Base-by-base conservation (phyloP, 2,329 filamentous ascomycete genomes). In the Ploettnerulaceae sp. region DNA sequence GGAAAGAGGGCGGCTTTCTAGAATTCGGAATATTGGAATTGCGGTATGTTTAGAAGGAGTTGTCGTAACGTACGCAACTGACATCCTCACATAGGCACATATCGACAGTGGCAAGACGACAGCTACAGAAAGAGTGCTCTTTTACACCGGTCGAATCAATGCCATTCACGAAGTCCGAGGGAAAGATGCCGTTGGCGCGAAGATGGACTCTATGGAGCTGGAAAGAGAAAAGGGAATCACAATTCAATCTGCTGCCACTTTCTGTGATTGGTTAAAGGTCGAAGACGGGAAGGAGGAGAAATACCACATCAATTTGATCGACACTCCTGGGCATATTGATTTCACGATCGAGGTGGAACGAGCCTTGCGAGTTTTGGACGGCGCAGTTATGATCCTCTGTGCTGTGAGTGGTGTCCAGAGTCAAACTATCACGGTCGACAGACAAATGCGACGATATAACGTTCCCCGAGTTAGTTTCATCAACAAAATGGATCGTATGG, bases 401-500 rank as follows among this genome's bases (percentile, higher is more conserved):
- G 93, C 93, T 52, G 93, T 97, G 51, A 95, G 88, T 61, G 93
- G 93, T 64, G 93, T 98, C 25, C 93, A 98, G 71, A 91, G 85
- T 64, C 93, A 98, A 71, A 98, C 93, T 15, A 96, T 96, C 60
- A 98, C 93, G 1, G 93, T 98, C 55, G 90, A 98, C 68, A 81
- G 93, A 59, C 93, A 98, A 73, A 98, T 98, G 93, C 88, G 89
- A 73, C 83, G 93, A 58, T 98, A 98, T 75, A 91, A 97, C 64
- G 84, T 98, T 53, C 93, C 93, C 51, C 80, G 93, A 60, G 83
- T 98, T 66, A 95, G 87, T 45, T 98, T 98, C 64, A 82, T 98
- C 66, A 98, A 98, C 75, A 98, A 98, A 77, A 97, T 98, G 91
- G 93, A 98, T 65, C 85, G 93, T 56, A 96, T 96, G 86, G 93